Evolutionary conservation across 257 asterid genomes (phyloP).

Genomic region (Mitragyna speciosa): DNA sequence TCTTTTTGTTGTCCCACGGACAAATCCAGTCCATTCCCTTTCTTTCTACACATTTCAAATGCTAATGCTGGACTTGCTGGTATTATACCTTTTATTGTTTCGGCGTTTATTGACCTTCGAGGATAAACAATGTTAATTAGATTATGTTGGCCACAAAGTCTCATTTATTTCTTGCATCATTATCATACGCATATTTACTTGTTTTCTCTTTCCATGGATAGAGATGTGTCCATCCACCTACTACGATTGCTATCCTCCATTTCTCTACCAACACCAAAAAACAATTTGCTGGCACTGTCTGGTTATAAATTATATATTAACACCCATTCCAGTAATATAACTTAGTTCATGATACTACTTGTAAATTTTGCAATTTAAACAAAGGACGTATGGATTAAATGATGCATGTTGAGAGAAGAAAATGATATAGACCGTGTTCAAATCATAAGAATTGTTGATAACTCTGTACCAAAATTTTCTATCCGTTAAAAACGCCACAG

Average conservation of each 20-base stretch:
- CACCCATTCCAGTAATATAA: too few species aligned
- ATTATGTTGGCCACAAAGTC: not conserved
- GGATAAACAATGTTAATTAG: not conserved
- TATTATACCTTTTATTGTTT: not conserved
- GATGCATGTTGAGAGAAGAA: too few species aligned
- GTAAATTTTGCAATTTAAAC: too few species aligned
- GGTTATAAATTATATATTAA: too few species aligned
- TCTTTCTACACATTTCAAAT: not conserved
- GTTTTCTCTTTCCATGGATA: slow-evolving; percentile 2
- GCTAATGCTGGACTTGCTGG: not conserved
- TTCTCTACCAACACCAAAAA: too few species aligned
- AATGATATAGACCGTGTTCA: too few species aligned
- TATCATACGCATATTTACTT: not conserved
- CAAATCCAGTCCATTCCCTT: not conserved
- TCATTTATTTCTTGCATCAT: slow-evolving; percentile 5
- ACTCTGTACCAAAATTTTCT: too few species aligned
- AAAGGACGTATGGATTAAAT: too few species aligned
- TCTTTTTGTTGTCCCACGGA: not conserved
- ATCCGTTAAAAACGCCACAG: too few species aligned
- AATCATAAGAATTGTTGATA: too few species aligned
- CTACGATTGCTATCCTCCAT: not conserved
- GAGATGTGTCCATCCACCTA: not conserved
- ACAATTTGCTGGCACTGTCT: too few species aligned
- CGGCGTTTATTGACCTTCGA: not conserved
- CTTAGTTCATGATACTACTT: too few species aligned